Evolutionary conservation across 148 eudicot genomes (phyloP).

Genomic region (Dianthus caryophyllus): DNA sequence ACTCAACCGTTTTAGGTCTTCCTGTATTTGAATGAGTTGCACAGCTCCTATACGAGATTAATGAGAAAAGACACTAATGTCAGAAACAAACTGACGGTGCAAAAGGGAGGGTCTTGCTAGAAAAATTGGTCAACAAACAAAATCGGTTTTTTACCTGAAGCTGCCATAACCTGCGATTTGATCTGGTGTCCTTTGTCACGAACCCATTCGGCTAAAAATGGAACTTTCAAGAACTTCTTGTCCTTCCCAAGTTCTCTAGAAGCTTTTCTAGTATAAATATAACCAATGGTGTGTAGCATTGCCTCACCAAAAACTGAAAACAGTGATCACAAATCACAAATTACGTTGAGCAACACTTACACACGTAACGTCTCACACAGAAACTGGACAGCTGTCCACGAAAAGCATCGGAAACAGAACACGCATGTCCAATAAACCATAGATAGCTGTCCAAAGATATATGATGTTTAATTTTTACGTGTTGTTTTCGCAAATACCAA

Average conservation of each 20-base stretch:
- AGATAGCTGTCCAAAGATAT: background rate
- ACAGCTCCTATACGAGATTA: conserved; percentile 83
- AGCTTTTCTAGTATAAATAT: conserved; percentile 91
- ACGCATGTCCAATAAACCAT: background rate
- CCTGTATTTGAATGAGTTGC: conserved; percentile 65
- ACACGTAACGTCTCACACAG: background rate
- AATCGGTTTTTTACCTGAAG: conserved; percentile 57
- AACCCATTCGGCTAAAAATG: conserved; percentile 95
- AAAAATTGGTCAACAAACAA: background rate
- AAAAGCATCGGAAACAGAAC: background rate
- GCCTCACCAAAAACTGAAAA: conserved; percentile 88
- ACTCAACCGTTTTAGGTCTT: conserved; percentile 58
- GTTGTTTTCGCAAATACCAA: background rate
- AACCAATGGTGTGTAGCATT: conserved; percentile 92
- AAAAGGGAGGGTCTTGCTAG: background rate
- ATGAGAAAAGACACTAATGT: conserved; percentile 3
- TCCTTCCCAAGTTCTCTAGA: conserved; percentile 79
- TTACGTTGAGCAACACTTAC: background rate
- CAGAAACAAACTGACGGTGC: background rate
- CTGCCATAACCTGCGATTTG: conserved; percentile 81
- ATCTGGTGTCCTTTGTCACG: conserved; percentile 85
- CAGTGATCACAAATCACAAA: conserved; percentile 8
- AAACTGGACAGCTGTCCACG: background rate
- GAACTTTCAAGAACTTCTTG: conserved; percentile 65
- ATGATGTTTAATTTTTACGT: background rate